phyloP scores from a whole-genome alignment of 192 early-diverging fungal species.

The Coemansia sp. region DNA sequence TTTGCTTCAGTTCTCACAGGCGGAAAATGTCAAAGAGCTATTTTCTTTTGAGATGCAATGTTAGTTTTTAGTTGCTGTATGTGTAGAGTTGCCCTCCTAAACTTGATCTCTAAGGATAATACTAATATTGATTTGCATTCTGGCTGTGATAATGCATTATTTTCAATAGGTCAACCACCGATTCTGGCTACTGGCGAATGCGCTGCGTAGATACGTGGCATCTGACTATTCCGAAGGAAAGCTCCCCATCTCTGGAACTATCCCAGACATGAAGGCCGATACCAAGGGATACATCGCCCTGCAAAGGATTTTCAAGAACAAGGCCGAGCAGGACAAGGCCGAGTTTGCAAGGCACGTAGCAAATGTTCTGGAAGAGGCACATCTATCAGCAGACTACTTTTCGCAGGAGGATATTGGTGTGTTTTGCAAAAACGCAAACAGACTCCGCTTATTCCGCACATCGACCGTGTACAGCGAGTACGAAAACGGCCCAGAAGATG shows the following conservation, averaged over 20 bases:
- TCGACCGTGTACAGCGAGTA: conserved; percentile 22
- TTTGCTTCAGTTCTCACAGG: no score
- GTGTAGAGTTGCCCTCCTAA: no score
- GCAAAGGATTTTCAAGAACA: conserved; percentile 82
- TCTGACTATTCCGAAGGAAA: conserved; percentile 64
- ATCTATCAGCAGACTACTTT: conserved; percentile 57
- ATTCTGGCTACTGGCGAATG: conserved; percentile 87
- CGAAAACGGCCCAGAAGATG: conserved; percentile 1
- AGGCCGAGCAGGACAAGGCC: conserved; percentile 69
- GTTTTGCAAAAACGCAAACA: conserved; percentile 82
- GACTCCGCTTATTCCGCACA: conserved; percentile 64
- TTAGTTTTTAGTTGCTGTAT: no score
- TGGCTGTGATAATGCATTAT: no score
- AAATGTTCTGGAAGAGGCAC: conserved; percentile 51
- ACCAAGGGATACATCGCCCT: conserved; percentile 82
- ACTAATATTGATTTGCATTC: no score
- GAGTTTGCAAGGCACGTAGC: conserved; percentile 55
- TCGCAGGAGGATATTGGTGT: conserved; percentile 65
- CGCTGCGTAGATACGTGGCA: conserved; percentile 74
- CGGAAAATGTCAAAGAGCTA: no score
- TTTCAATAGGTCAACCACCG: conserved; percentile 27
- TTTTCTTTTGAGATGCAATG: no score
- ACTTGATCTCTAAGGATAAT: no score
- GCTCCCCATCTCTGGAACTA: conserved; percentile 79
- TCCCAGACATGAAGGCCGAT: conserved; percentile 98